These are phyloP conservation scores for Pseudocercospora musae DNA, from an alignment of 2,329 filamentous ascomycete species.

Conservation along the genomic window DNA sequence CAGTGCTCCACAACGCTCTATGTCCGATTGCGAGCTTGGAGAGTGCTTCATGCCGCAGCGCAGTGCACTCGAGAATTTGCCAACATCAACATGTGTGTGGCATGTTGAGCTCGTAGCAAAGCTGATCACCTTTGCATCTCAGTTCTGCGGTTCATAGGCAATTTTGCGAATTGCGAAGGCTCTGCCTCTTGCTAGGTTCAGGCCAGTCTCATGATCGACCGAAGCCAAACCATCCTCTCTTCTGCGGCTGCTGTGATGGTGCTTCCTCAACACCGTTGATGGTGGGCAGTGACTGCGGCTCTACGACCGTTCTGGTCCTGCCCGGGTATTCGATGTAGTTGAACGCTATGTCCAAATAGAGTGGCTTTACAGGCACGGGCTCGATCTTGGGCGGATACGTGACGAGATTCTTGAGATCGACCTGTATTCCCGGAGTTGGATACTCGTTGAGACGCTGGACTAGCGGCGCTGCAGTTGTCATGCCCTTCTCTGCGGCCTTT, in stretches of 20 bases:
- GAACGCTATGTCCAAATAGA: conserved; percentile 95
- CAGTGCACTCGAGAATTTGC: background rate
- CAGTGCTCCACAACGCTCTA: background rate
- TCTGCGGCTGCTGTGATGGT: conserved; percentile 40
- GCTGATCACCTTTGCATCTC: too few relatives aligned
- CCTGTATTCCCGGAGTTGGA: conserved; percentile 56
- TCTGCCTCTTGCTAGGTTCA: background rate
- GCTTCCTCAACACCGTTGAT: conserved; percentile 24
- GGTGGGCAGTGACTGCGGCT: conserved; percentile 26
- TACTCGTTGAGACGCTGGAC: conserved; percentile 75
- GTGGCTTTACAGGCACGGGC: conserved; percentile 83
- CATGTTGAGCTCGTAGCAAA: too few relatives aligned
- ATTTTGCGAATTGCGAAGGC: background rate
- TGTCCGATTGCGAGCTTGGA: background rate
- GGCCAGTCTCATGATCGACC: conserved; percentile 35
- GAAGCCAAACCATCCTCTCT: conserved; percentile 53
- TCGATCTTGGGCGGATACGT: conserved; percentile 81
- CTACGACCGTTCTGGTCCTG: conserved; percentile 39
- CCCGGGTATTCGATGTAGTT: conserved; percentile 94
- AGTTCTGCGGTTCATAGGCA: too few relatives aligned
- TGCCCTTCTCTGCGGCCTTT: conserved; percentile 45
- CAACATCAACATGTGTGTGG: too few relatives aligned
- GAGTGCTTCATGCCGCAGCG: background rate
- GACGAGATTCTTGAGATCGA: conserved; percentile 77
- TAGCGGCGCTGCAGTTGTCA: conserved; percentile 56